phyloP scores from a whole-genome alignment of 257 asterid species.

The Avicennia marina region DNA sequence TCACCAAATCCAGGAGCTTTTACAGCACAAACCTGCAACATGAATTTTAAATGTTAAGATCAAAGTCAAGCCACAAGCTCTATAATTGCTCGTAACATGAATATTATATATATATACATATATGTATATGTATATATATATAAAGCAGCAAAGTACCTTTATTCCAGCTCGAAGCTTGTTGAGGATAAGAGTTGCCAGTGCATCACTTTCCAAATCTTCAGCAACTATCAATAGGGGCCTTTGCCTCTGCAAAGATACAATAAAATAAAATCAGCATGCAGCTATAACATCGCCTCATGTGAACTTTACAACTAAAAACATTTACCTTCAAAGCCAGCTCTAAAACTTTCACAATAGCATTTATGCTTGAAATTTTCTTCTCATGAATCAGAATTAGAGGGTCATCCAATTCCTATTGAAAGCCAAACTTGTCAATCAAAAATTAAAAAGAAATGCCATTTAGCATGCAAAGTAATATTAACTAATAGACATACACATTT shows the following conservation, averaged over 20 bases:
- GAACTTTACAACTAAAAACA: not conserved
- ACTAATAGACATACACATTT: constrained; percentile 64
- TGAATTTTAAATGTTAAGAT: not conserved
- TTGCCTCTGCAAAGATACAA: constrained; percentile 48
- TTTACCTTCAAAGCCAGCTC: constrained; percentile 88
- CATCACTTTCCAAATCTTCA: constrained; percentile 95
- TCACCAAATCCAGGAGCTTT: constrained; percentile 98
- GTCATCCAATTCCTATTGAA: constrained; percentile 76
- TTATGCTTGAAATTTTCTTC: constrained; percentile 79
- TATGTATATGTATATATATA: too few relatives aligned
- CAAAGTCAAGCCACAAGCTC: not conserved
- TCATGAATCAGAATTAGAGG: constrained; percentile 83
- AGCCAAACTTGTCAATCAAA: not conserved
- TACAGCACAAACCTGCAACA: constrained; percentile 78
- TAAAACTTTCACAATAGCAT: constrained; percentile 67
- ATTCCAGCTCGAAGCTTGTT: constrained; percentile 94
- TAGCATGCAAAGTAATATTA: not conserved
- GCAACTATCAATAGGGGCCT: constrained; percentile 77
- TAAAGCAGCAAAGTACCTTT: constrained; percentile 40
- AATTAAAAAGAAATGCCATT: not conserved
- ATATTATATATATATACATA: too few relatives aligned
- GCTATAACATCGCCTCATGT: not conserved
- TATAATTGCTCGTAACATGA: not conserved
- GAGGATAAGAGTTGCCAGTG: constrained; percentile 89
- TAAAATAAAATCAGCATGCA: constrained; percentile 1